A percentile compares a stretch with the other conserved stretches of the same genome.
Conservation (phyloP, 441 rosid species). For the Jatropha multifida region DNA sequence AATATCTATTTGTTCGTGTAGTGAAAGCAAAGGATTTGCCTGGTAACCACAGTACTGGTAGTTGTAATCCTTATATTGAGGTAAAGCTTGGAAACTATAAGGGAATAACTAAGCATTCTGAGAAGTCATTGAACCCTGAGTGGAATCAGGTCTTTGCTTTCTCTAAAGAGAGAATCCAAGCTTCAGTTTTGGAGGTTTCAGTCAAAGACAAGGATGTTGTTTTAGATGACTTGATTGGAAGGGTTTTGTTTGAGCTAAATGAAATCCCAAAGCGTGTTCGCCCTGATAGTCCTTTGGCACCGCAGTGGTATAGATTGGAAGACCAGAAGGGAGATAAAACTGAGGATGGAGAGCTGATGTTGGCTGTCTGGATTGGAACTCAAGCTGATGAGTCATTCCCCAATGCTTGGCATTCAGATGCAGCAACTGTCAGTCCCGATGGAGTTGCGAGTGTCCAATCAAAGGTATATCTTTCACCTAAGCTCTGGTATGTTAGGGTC, state of each 20-base stretch:
- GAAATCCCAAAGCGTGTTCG: conserved; percentile 84
- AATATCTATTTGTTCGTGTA: conserved; percentile 71
- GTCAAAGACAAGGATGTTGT: conserved; percentile 88
- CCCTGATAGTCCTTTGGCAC: conserved; percentile 93
- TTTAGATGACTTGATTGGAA: conserved; percentile 71
- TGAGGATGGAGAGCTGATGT: conserved; percentile 77
- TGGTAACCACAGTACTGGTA: conserved; percentile 63
- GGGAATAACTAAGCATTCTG: conserved; percentile 81
- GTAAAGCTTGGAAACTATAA: conserved; percentile 90
- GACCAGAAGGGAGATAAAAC: conserved; percentile 66
- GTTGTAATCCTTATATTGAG: conserved; percentile 88
- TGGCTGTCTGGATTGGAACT: conserved; percentile 95
- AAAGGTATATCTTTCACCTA: conserved; percentile 85
- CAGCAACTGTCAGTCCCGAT: conserved; percentile 66
- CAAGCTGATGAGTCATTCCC: conserved; percentile 90
- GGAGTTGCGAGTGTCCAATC: conserved; percentile 62
- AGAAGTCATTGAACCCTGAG: conserved; percentile 84
- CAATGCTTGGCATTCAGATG: conserved; percentile 90
- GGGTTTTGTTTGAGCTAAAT: conserved; percentile 66
- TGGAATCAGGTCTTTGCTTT: conserved; percentile 95
- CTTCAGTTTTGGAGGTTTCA: conserved; percentile 70
- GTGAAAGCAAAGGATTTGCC: conserved; percentile 85
- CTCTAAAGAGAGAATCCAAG: conserved; percentile 87
- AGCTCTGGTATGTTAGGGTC: conserved; percentile 81
- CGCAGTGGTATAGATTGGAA: conserved; percentile 90